Evolutionary conservation across 148 eudicot species (phyloP), one percentile per base, ranked within the genome.

Genomic region (Oxyria digyna): DNA sequence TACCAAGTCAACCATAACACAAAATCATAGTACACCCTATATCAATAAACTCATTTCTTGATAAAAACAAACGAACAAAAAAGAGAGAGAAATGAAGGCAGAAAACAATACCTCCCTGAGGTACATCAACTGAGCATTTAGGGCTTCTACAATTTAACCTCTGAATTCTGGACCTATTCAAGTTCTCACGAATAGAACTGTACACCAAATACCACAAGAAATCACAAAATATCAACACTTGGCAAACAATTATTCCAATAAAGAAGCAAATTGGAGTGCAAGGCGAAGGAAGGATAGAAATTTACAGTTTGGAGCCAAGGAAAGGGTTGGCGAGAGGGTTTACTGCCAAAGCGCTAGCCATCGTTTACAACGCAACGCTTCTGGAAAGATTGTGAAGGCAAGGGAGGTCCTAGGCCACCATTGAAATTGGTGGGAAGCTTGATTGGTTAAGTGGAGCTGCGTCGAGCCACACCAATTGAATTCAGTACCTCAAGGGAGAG

Each of bases 311-410:
- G 17, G 35, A 62, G 82, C 79, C 78, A 42, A 80, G 74, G 72
- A 81, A 83, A 55, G 86, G 57, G 27, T 76, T 59, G 45, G 81
- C 77, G 64, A 55, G 80, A 77, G 91, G 94, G 76, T 73, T 81
- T 45, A 81, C 75, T 59, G 85, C 75, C 46, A 89, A 69, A 70
- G 81, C 32, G 63, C 86, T 57, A 52, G 85, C 85, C 89, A 85
- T 87, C 55, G 14, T 76, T 35, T 20, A 55, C n/a, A n/a, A n/a
- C 38, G 6, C 64, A 8, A 59, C 37, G 64, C 35, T 13, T 7
- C 18, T 27, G 8, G 64, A 27, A 17, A 14, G 35, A 14, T 5
- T 59, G 20, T 14, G 3, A 50, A 50, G 57, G 50, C 1, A 23
- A 23, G 21, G 64, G 18, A 29, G 29, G 4, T 29, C 64, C 64